Evolutionary conservation across 108 stramenopile genomes (phyloP), one percentile per base, ranked within the genome.

Genomic region (Conticribra guillardii): DNA sequence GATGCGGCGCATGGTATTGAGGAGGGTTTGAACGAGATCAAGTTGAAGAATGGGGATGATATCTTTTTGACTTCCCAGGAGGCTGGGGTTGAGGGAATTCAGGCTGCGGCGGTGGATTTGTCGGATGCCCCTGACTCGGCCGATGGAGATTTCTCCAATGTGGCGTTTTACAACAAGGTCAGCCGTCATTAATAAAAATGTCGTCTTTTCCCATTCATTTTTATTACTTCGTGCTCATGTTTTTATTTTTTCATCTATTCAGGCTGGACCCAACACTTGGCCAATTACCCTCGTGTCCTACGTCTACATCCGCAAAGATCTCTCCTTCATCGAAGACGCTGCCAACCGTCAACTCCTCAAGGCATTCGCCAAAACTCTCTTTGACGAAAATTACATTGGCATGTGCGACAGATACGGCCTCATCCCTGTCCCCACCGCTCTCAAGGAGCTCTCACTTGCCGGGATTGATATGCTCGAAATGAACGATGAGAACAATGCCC

Each of bases 241-340:
- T 55, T 19, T 32, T 4, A 28, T 28, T 14, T 11, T 60, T 1
- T 22, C 44, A 16, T 48, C 44, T 47, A 16, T 18, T 29, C 78
- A 79, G 78, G 66, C 71, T 46, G 78, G 78, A 15, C 0, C 64
- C 19, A 73, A 73, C 65, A 89, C 95, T 17, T 96, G 92, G 92
- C 95, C 95, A 37, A 93, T 96, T 51, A 80, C 87, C 33, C 84
- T 83, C 27, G 82, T 92, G 55, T 87, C 88, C 14, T 93, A 93
- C 76, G 51, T 96, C 41, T 96, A 92, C 65, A 78, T 91, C 32
- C 82, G 84, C 32, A 80, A 85, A 56, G 83, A 96, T 71, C 59
- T 70, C 1, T 60, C 60, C 37, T 64, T 64, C 61, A 76, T 76
- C 27, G 60, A 67, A 8, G 26, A 41, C 41, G 46, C 77, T 0